Conservation (phyloP, 352 stramenopile species). For the Phytophthora multivora region DNA sequence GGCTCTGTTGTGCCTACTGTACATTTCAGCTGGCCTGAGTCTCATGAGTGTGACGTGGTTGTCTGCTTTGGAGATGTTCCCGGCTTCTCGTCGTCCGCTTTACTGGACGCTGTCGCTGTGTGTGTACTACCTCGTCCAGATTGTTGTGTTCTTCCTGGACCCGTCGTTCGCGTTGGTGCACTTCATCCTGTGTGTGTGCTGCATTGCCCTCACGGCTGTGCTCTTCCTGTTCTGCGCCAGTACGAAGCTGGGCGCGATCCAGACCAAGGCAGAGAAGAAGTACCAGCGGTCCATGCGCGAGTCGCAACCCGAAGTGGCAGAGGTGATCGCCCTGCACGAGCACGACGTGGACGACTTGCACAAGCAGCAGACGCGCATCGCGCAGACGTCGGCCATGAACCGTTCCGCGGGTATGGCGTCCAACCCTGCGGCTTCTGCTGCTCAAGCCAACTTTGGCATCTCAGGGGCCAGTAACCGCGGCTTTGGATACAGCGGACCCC, state of each 20-base stretch:
- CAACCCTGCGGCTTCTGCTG: conserved; percentile 23
- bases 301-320: conserved; percentile 28
- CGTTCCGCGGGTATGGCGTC: conserved; percentile 29
- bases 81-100: conserved; percentile 55
- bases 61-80: conserved; percentile 83
- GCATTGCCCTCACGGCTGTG: conserved; percentile 51
- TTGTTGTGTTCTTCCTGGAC: conserved; percentile 56
- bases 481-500: conserved; percentile 13
- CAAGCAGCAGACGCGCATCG: conserved; percentile 69
- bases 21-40: conserved; percentile 67
- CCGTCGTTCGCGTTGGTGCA: conserved; percentile 67
- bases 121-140: conserved; percentile 65
- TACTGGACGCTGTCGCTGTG: conserved; percentile 76
- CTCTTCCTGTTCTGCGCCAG: conserved; percentile 83
- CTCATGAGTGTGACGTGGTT: conserved; percentile 80
- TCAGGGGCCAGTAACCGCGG: conserved; percentile 11
- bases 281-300: conserved; percentile 56
- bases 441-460: conserved; percentile 34
- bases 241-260: conserved; percentile 81
- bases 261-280: conserved; percentile 88
- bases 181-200: conserved; percentile 59
- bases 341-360: conserved; percentile 47
- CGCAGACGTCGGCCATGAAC: conserved; percentile 44
- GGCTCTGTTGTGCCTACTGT: conserved; percentile 62
- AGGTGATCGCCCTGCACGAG: conserved; percentile 28